Evolutionary conservation across 345 rosid genomes (phyloP), one percentile per base, ranked within the genome.

Genomic region (Combretum micranthum): DNA sequence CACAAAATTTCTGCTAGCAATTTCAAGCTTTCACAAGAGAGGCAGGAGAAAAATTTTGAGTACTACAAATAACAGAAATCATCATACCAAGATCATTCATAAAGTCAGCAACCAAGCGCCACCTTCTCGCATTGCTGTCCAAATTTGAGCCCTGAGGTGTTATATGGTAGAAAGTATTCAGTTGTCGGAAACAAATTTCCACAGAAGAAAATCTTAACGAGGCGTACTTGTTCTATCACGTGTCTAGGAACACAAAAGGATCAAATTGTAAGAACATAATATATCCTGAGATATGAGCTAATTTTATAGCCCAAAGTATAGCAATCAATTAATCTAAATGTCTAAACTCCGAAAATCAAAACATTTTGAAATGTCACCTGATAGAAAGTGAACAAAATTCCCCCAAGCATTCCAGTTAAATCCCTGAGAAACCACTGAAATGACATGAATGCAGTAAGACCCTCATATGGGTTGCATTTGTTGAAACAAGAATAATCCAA

Each of bases 351-450:
- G 26, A 20, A 50, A 50, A 50, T n/a, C 53, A 50, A 50, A 20
- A 45, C 13, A 47, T 47, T 17, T 26, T 22, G 52, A 13, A 42
- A 66, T 64, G 59, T 20, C 47, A 90, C 97, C 91, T 87, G 94
- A 72, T 88, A 86, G 70, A 86, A 83, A n/a, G 98, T 91, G 78
- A 91, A 91, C 50, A 91, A 68, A 56, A 90, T 79, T 60, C 98
- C 92, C 56, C 96, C 98, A 32, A 91, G 78, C 98, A 91, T 91
- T 73, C 98, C 96, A n/a, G 95, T 88, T 39, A 91, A 77, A 59
- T 91, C 98, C 64, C 96, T 86, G 74, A 91, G 67, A 75, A 91
- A 91, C 98, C 98, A 91, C 98, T 88, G 77, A 63, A 75, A 64
- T 15, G 56, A 48, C 2, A 42, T 39, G n/a, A 43, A 44, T 39